Evolutionary conservation across 331 rosid genomes (phyloP).

Genomic region (Malus hybrid): DNA sequence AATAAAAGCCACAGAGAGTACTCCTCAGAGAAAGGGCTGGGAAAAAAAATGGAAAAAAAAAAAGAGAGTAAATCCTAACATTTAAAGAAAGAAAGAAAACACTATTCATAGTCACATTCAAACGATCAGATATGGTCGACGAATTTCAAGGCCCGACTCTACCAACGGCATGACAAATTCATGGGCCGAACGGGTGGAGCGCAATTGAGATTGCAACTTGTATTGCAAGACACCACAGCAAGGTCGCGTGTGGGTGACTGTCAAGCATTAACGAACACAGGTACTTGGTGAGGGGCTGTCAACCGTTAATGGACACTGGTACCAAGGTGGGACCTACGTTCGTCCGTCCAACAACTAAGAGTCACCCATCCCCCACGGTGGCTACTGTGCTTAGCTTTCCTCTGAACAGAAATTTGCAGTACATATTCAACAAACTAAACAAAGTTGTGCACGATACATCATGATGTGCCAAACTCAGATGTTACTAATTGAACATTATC

Average conservation of each 20-base stretch:
- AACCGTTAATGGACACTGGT: not conserved
- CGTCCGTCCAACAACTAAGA: not conserved
- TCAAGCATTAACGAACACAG: not conserved
- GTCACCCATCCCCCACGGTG: not conserved
- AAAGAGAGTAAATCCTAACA: not conserved
- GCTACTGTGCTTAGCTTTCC: not conserved
- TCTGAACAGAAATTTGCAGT: not conserved
- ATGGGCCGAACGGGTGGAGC: not conserved
- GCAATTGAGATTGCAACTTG: not conserved
- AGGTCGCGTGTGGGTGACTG: not conserved
- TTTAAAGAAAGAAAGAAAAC: not conserved
- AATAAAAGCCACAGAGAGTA: not conserved
- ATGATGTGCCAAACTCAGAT: not conserved
- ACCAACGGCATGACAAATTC: not conserved
- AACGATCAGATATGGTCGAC: not conserved
- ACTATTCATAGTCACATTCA: not conserved
- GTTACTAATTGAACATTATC: not conserved
- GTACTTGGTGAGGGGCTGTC: accelerated
- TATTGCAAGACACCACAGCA: not conserved
- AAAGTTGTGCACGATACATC: not conserved
- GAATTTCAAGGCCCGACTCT: not conserved
- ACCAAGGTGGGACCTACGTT: not conserved
- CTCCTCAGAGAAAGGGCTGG: not conserved
- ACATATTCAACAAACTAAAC: not conserved
- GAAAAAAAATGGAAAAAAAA: too few species aligned